Base-by-base conservation (phyloP, 2,329 filamentous ascomycete species). In the Metarhizium album region DNA sequence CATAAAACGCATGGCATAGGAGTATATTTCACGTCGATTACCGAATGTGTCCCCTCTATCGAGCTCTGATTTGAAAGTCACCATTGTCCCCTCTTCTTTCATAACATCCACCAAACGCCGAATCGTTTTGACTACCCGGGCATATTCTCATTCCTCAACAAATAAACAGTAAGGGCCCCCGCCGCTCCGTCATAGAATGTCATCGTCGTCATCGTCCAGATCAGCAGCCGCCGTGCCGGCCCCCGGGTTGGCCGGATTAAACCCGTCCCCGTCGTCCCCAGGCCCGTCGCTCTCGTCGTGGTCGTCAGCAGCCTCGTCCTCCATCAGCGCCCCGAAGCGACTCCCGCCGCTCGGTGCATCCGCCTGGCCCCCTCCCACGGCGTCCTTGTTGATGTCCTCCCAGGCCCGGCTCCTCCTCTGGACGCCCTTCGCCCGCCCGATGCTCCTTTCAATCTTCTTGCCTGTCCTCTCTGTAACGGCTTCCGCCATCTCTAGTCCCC, bases 381-480 rank as follows among this genome's bases (percentile, higher is more conserved):
- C 60, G 42, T 60, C 59, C 53, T 62, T 72, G 62, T 83, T 83
- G 58, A 82, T 69, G 7, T 79, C 74, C 2, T 82, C 78, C 80
- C 80, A 83, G 3, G 67, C 66, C 62, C 78, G 77, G 20, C 70
- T 70, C 54, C 80, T 66, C 42, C 67, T 61, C 57, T 79, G 71
- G 8, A 80, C 70, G 16, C 58, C 67, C 51, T 69, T 67, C 1
- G 74, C 72, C 47, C 73, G 68, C 11, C 64, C 70, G 56, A 78
- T 70, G 63, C 79, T 83, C 64, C 72, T 74, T 62, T 75, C 68
- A 31, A 80, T 67, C 66, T 81, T 83, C 57, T 61, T 68, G 54
- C 71, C 70, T 11, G 76, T 83, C 56, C 78, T 74, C 62, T 83
- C 81, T 62, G 76, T 67, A 49, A 84, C 64, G 35, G 78, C 78